Base-by-base conservation (phyloP, 2,329 filamentous ascomycete genomes). In the Colletotrichum spinosum region DNA sequence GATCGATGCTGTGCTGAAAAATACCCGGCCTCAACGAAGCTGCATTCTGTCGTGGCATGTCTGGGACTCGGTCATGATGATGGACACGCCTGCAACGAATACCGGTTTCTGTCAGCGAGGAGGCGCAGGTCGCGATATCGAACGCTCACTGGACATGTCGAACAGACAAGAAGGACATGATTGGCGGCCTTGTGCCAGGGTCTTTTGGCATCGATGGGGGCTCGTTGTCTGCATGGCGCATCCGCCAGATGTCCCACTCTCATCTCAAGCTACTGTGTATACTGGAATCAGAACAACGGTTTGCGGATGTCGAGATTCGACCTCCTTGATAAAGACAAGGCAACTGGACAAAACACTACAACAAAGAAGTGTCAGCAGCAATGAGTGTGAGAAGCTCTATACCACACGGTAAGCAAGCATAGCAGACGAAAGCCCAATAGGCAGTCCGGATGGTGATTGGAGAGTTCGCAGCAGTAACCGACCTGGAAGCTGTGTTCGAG, bases 301-400 rank as follows among this genome's bases (percentile, higher is more conserved):
- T 60, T 38, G 50, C 56, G 61, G 38, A 33, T n/a, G 33, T 49
- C 54, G 45, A 15, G 46, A 51, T 33, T 38, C 13, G 12, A 61
- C 62, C 62, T 61, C 51, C 62, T 65, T 8, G 44, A 61, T 61
- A n/a, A 51, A 52, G 57, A 45, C 25, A 55, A 60, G 15, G 25
- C 55, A 46, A 25, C 25, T 25, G 25, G 25, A 25, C 25, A 25
- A 25, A 25, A 25, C 25, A 25, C 25, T 25, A 25, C 25, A 25
- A 25, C 4, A 25, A 25, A 25, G 25, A 25, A 25, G 25, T 25
- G 25, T 25, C 25, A 25, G 25, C 25, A 25, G 25, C 25, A 25
- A 25, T 25, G 25, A 5, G 4, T 25, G 25, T 25, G 25, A 25
- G 1, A 25, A 25, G 25, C 25, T 25, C 25, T 25, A 25, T 25